phyloP scores from a whole-genome alignment of 1,284 basidiomycete genomes.

The Rhodotorula sp. region DNA sequence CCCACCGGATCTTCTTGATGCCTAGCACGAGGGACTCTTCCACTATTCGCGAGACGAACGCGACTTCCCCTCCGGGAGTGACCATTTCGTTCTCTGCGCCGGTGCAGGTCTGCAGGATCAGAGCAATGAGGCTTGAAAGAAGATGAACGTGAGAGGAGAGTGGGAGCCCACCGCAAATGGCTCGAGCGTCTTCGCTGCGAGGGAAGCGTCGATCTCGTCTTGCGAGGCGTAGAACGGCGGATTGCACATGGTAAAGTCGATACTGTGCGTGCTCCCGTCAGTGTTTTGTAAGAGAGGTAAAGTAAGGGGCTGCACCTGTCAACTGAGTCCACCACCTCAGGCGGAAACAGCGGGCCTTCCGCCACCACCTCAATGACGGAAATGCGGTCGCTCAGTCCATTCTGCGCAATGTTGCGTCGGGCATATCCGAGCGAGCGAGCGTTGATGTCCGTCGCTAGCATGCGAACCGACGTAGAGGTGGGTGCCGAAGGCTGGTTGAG shows the following conservation, averaged over 20 bases:
- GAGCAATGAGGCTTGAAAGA: neutral
- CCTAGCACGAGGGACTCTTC: conserved; percentile 63
- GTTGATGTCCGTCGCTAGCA: conserved; percentile 63
- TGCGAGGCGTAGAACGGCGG: conserved; percentile 83
- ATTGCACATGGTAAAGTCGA: conserved; percentile 87
- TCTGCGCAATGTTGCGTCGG: conserved; percentile 59
- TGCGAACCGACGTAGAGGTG: conserved; percentile 44
- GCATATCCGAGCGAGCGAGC: conserved; percentile 62
- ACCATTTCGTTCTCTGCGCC: conserved; percentile 84
- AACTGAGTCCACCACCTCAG: conserved; percentile 50
- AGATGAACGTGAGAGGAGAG: neutral
- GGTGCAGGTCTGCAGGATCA: conserved; percentile 66
- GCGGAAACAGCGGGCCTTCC: conserved; percentile 58
- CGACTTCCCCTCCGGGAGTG: conserved; percentile 76
- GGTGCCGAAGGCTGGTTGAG: conserved; percentile 33
- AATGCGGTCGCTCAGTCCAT: conserved; percentile 61
- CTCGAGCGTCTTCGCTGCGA: conserved; percentile 62
- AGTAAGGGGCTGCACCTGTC: conserved; percentile 2
- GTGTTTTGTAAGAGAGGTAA: neutral
- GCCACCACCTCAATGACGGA: conserved; percentile 52
- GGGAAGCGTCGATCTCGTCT: conserved; percentile 66
- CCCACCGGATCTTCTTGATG: conserved; percentile 59
- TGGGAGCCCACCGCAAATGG: conserved; percentile 65
- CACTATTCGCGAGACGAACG: conserved; percentile 77
- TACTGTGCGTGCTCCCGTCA: conserved; percentile 46